Conservation (phyloP, 371 early-diverging fungal species). For the Encephalitozoon cuniculi region DNA sequence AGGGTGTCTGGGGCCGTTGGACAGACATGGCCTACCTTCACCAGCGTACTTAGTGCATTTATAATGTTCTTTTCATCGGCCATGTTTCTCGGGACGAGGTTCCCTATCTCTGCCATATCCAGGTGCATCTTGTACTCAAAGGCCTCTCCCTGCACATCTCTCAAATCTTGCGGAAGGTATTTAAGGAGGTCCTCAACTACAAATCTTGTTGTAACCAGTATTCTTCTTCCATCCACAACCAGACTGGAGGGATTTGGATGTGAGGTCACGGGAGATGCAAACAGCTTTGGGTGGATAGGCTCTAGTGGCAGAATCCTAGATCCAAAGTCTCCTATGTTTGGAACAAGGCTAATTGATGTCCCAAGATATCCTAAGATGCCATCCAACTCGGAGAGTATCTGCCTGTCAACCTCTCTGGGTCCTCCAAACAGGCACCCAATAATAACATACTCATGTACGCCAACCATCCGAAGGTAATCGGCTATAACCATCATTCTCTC, state of each 20-base stretch:
- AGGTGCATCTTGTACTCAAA: conserved; percentile 31
- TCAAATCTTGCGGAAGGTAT: conserved; percentile 22
- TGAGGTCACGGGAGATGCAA: neutral
- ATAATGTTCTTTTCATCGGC: neutral
- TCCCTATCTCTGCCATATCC: neutral
- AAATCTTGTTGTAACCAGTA: neutral
- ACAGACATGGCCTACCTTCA: conserved; percentile 25
- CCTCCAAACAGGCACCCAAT: conserved; percentile 29
- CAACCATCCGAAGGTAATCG: neutral
- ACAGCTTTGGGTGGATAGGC: conserved; percentile 39
- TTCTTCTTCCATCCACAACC: neutral
- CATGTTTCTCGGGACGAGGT: no score
- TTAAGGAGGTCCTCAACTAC: conserved; percentile 40
- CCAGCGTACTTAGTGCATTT: conserved; percentile 13
- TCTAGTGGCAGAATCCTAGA: conserved; percentile 13
- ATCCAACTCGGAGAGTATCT: neutral
- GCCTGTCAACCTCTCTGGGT: neutral
- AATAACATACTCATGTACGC: conserved; percentile 7
- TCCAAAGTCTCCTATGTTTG: conserved; percentile 30
- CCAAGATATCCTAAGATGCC: neutral
- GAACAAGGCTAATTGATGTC: conserved; percentile 18
- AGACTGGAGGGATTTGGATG: conserved; percentile 17
- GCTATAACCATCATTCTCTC: neutral
- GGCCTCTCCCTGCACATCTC: neutral
- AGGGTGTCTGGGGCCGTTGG: conserved; percentile 52